phyloP scores from a whole-genome alignment of 306 rosid species.

The Canavalia gladiata region DNA sequence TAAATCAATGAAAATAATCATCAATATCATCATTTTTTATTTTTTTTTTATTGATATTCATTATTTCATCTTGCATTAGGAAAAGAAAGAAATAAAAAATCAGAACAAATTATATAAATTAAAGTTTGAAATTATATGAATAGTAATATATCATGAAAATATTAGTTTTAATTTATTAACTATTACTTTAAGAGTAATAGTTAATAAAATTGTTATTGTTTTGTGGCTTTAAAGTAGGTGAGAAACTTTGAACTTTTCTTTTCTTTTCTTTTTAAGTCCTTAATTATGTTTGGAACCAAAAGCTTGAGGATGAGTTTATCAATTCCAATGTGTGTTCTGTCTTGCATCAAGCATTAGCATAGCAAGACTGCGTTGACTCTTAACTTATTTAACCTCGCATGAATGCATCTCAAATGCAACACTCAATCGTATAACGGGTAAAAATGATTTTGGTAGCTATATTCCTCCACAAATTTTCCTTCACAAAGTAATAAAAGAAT shows the following conservation, averaged over 20 bases:
- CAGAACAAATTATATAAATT: no score
- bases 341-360: conserved; percentile 11
- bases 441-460: conserved; percentile 3
- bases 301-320: not conserved
- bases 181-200: not conserved
- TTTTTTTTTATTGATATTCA: no score
- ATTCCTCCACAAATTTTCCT: not conserved
- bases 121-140: no score
- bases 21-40: no score
- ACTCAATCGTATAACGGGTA: not conserved
- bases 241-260: not conserved
- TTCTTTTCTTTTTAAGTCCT: not conserved
- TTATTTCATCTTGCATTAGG: no score
- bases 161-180: not conserved
- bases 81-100: no score
- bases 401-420: not conserved
- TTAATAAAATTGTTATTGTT: not conserved
- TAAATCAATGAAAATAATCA: no score
- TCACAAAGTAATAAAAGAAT: conserved; percentile 3
- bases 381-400: not conserved
- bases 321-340: not conserved
- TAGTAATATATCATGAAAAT: not conserved
- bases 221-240: not conserved
- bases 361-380: not conserved
- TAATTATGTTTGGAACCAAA: not conserved